Evolutionary conservation across 768 basidiomycete species (phyloP).

Genomic region (Hygrocybe coccinea): DNA sequence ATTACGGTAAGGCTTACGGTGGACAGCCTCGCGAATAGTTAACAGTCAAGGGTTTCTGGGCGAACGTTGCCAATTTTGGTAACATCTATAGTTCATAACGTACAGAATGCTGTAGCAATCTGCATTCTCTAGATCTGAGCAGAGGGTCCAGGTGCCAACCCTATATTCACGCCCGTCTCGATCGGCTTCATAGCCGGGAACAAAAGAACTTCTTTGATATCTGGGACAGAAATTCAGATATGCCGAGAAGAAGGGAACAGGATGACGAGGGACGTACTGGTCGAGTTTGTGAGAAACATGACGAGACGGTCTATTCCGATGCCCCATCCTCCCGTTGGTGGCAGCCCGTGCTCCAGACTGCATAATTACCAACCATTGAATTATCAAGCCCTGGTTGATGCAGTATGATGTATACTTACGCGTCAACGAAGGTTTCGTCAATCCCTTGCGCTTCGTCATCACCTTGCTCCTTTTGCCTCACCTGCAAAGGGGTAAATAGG

Average conservation of each 20-base stretch:
- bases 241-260: neutral
- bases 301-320: constrained; percentile 93
- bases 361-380: neutral
- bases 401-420: constrained; percentile 48
- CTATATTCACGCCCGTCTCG: constrained; percentile 26
- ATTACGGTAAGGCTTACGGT: too few relatives aligned
- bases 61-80: neutral
- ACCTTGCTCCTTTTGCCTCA: constrained; percentile 90
- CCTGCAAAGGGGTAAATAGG: constrained; percentile 32
- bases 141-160: neutral
- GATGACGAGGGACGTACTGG: constrained; percentile 49
- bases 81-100: too few relatives aligned
- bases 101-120: too few relatives aligned
- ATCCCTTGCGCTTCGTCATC: constrained; percentile 98
- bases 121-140: neutral
- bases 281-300: constrained; percentile 98
- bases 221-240: constrained; percentile 32
- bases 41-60: too few relatives aligned
- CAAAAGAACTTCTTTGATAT: constrained; percentile 93
- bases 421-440: constrained; percentile 93
- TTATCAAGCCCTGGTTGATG: constrained; percentile 3
- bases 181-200: constrained; percentile 98
- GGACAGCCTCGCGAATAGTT: too few relatives aligned
- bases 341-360: constrained; percentile 93
- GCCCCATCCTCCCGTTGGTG: constrained; percentile 97